Evolutionary conservation across 768 basidiomycete species (phyloP).

Genomic region (Neoboletus brunneissimus): DNA sequence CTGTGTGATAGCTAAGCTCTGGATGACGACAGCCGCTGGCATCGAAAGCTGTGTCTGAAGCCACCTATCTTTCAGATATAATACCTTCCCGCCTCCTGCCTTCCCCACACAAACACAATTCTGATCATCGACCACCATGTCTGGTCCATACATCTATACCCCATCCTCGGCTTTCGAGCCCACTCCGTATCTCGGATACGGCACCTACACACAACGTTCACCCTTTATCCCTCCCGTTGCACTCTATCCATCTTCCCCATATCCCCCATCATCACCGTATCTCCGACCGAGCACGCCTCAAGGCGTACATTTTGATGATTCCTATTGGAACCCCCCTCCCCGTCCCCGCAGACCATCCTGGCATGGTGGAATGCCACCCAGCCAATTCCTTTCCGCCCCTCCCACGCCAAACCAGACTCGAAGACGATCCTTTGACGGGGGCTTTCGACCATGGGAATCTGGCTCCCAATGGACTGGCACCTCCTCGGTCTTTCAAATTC

Average conservation of each 20-base stretch:
- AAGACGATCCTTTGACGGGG: constrained; percentile 31
- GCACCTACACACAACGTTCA: constrained; percentile 34
- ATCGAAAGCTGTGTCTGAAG: constrained; percentile 12
- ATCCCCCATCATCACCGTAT: constrained; percentile 27
- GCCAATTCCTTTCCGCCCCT: constrained; percentile 24
- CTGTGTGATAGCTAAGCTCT: constrained; percentile 16
- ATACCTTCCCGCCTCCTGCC: neutral
- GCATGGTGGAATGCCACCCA: constrained; percentile 34
- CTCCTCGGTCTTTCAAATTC: constrained; percentile 28
- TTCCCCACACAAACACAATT: neutral
- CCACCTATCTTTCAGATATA: constrained; percentile 20
- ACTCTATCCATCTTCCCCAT: constrained; percentile 40
- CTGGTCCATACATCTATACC: constrained; percentile 43
- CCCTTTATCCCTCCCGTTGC: constrained; percentile 44
- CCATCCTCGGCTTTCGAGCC: constrained; percentile 37
- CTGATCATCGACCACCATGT: constrained; percentile 30
- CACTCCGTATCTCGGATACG: constrained; percentile 35
- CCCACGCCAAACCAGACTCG: constrained; percentile 12
- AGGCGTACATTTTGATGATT: constrained; percentile 19
- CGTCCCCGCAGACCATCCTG: constrained; percentile 44
- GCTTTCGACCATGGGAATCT: constrained; percentile 18
- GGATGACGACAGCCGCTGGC: neutral
- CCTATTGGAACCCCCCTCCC: constrained; percentile 25
- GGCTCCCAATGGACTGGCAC: constrained; percentile 24
- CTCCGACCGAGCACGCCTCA: constrained; percentile 31